Base-by-base conservation (phyloP, 176 grass and related monocot species). In the Avena sativa region DNA sequence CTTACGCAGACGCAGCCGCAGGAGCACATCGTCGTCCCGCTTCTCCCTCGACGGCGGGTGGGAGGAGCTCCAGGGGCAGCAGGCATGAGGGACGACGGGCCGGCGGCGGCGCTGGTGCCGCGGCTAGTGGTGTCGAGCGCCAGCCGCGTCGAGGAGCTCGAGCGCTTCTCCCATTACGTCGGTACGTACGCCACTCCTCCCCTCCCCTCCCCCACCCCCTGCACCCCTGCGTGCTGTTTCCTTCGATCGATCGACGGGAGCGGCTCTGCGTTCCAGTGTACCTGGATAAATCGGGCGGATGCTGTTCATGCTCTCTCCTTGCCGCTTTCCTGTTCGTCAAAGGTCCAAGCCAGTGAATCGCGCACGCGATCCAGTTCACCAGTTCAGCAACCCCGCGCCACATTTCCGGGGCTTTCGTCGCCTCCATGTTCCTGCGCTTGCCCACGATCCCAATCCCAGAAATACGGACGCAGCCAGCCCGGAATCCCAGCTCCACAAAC, bases 121-220 rank as follows among this genome's bases (percentile, higher is more conserved):
- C 76, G 78, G 43, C 89, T 98, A 74, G 28, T 79, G 13, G 78
- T 92, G 26, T 67, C 90, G 9, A 76, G 91, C 32, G 81, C 92
- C 57, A 84, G 96, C 52, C 88, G 88, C 49, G 57, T 91, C 87
- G 83, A 92, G 71, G 87, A 98, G 80, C 86, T 98, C 20, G 96
- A 98, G 81, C 81, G 79, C 25, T 98, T 96, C 86, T 90, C 93
- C 40, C 92, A 87, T 82, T 98, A 96, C 71, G 93, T 96, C 79
- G 93, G 96, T 98, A 98, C 71, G 62, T 52, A 8, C 21, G 6
- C 46, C 2, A 38, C 9, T 6, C 68, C 19, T 12, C 9, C 16
- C 58, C 11, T 6, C 6, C 52, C 30, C 47, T 4, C 16, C 15
- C 15, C 53, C 19, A 0, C 60, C 49, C 59, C 32, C 13, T 6